These are phyloP conservation scores for Samsoniella hepiali DNA, from an alignment of 2,329 filamentous ascomycete species.

Conservation along the genomic window DNA sequence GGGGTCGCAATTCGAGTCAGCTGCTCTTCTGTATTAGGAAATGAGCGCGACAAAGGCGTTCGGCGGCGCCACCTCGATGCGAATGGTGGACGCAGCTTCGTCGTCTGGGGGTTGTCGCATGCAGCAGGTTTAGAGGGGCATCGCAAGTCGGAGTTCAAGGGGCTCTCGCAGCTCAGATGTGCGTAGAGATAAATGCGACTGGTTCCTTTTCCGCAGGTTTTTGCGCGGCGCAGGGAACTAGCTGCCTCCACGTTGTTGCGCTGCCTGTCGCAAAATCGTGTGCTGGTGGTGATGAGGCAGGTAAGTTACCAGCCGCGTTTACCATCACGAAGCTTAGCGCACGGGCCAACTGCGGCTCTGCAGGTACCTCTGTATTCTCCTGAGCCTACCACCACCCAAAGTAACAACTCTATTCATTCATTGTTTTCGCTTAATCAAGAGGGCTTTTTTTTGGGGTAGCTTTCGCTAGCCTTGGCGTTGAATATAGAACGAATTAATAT, in stretches of 20 bases:
- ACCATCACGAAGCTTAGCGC: slow-evolving; percentile 8
- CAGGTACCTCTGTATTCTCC: neutral
- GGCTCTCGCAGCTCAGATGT: neutral
- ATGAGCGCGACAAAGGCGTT: neutral
- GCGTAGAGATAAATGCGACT: neutral
- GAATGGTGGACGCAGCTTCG: slow-evolving; percentile 6
- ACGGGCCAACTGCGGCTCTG: slow-evolving; percentile 15
- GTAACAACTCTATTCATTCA: neutral
- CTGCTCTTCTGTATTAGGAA: neutral
- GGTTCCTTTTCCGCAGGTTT: neutral
- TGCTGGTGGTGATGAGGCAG: slow-evolving; percentile 14
- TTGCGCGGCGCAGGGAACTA: neutral
- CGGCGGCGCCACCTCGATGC: slow-evolving; percentile 2
- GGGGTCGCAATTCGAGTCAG: neutral
- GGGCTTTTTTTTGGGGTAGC: neutral
- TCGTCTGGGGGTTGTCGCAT: slow-evolving; percentile 11
- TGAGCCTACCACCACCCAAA: neutral
- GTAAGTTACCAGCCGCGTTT: slow-evolving; percentile 11
- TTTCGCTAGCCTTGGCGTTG: neutral
- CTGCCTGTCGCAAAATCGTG: slow-evolving; percentile 6
- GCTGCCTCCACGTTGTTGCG: slow-evolving; percentile 6
- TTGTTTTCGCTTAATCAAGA: neutral
- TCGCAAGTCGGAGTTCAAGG: neutral
- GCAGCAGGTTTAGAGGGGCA: neutral
- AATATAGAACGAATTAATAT: neutral